phyloP scores from a whole-genome alignment of 202 grass and related monocot species.

The Elaeis oleifera region DNA sequence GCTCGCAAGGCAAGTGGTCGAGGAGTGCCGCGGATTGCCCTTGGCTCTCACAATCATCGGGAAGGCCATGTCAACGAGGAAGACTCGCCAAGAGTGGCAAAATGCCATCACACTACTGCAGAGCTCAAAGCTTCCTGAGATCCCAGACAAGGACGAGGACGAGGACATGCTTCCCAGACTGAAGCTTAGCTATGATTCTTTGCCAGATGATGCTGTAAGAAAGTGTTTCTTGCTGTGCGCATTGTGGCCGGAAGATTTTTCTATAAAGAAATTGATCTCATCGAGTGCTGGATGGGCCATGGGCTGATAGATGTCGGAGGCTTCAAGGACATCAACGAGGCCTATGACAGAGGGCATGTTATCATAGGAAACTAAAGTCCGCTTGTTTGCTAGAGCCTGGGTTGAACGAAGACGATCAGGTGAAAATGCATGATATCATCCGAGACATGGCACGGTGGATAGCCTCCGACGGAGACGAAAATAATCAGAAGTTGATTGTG shows the following conservation, averaged over 20 bases:
- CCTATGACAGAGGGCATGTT: background rate
- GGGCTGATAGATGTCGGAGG: background rate
- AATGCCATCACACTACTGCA: slow-evolving; percentile 24
- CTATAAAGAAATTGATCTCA: background rate
- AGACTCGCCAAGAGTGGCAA: slow-evolving; percentile 23
- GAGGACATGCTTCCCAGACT: background rate
- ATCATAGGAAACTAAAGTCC: background rate
- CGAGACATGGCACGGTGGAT: background rate
- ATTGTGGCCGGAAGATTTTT: background rate
- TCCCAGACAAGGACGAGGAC: background rate
- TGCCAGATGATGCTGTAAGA: background rate
- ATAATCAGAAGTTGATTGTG: too few species aligned
- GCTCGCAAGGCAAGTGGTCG: slow-evolving; percentile 31
- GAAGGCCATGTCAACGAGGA: slow-evolving; percentile 26
- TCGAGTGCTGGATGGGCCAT: slow-evolving; percentile 7
- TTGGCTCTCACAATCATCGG: slow-evolving; percentile 38
- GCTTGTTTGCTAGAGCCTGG: background rate
- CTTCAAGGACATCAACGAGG: background rate
- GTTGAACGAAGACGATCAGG: background rate
- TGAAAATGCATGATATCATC: background rate
- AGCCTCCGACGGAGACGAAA: too few species aligned
- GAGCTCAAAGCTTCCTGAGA: slow-evolving; percentile 2
- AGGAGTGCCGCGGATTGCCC: slow-evolving; percentile 43
- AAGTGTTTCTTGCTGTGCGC: background rate
- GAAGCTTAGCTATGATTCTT: slow-evolving; percentile 6